Evolutionary conservation across 176 grass and related monocot genomes (phyloP), one percentile per base, ranked within the genome.

Genomic region (Oryza coarctata): DNA sequence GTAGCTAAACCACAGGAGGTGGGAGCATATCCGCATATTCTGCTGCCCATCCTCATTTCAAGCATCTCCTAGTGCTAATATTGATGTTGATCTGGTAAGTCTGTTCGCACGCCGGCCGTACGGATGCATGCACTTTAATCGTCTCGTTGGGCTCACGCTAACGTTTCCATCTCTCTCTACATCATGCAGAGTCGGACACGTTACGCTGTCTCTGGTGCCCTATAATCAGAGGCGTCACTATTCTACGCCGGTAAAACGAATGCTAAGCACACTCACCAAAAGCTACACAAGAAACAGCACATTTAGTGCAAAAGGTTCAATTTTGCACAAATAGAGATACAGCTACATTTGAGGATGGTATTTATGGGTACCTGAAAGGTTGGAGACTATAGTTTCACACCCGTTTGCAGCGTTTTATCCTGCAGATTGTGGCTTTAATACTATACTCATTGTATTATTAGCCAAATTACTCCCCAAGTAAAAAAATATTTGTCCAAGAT

Each of bases 101-200:
- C 35, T 77, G 33, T 49, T 61, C 40, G 43, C 25, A 22, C 12
- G 67, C 26, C 5, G 7, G 61, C 81, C 84, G 71, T 4, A 26
- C 2, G 0, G 75, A 82, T 74, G 26, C 6, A 25, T 65, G 61
- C 76, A 87, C 15, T 55, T 90, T 57, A 14, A 18, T 1, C 25
- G 7, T 47, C 3, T 18, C 1, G 60, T 90, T 93, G 77, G 91
- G 43, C 3, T 22, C 9, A 18, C 1, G 20, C 49, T 71, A 67
- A 68, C 80, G 78, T 81, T 65, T 12, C 11, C 6, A 38, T 22
- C 13, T 3, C 13, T 3, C 62, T 20, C 25, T 29, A 31, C 47
- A 41, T 70, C 27, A 32, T 3, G 73, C 82, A 52, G 31, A 34
- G 22, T 6, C 80, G 57, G 90, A 91, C 93, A 95, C 93, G 90